These are phyloP conservation scores for Gigaspora rosea DNA, from an alignment of 192 early-diverging fungal genomes.

Conservation along the genomic window DNA sequence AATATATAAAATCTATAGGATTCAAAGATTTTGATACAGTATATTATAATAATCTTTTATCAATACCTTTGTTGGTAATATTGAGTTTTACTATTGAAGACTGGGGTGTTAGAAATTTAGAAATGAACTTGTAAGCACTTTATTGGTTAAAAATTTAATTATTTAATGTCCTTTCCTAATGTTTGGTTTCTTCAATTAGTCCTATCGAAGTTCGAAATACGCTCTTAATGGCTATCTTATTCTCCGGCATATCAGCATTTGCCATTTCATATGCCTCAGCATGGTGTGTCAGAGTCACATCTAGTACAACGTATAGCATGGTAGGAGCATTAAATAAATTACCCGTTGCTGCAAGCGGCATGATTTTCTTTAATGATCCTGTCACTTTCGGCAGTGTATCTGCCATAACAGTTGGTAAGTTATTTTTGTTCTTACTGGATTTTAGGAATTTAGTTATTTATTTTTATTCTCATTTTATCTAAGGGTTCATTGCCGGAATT, in stretches of 20 bases:
- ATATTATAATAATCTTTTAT: constrained; percentile 94
- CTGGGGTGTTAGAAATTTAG: constrained; percentile 62
- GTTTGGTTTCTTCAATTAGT: constrained; percentile 26
- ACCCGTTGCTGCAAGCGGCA: constrained; percentile 92
- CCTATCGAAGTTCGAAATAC: constrained; percentile 46
- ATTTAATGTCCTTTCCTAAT: constrained; percentile 9
- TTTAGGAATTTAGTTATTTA: background rate
- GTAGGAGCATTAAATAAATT: constrained; percentile 98
- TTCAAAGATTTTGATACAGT: constrained; percentile 99
- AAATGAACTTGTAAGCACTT: constrained; percentile 57
- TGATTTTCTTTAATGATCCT: constrained; percentile 91
- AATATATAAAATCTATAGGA: constrained; percentile 81
- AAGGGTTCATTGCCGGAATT: constrained; percentile 23
- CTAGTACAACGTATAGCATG: constrained; percentile 91
- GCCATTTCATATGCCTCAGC: constrained; percentile 84
- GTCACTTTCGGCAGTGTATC: constrained; percentile 79
- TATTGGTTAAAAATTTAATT: background rate
- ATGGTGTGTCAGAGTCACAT: constrained; percentile 79
- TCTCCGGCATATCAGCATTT: constrained; percentile 86
- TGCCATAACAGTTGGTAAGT: constrained; percentile 80
- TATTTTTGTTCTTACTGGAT: background rate
- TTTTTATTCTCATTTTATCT: background rate
- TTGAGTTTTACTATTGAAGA: constrained; percentile 72
- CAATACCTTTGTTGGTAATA: constrained; percentile 74
- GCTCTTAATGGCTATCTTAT: constrained; percentile 67